These are phyloP conservation scores for Glomus cerebriforme DNA, from an alignment of 192 early-diverging fungal genomes.

Conservation along the genomic window DNA sequence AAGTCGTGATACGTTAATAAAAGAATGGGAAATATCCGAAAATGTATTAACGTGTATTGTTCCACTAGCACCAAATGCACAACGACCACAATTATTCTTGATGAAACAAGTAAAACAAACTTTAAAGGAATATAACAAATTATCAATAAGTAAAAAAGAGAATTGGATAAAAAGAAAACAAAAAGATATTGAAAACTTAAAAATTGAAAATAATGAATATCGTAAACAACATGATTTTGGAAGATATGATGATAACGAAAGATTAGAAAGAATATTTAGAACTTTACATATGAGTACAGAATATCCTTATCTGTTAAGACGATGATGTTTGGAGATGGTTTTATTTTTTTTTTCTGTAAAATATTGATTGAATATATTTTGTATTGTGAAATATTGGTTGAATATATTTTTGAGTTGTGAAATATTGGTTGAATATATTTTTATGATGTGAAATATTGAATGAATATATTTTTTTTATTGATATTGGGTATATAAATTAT, in stretches of 20 bases:
- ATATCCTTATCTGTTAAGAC: background rate
- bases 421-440: no score
- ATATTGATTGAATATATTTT: no score
- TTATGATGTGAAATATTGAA: background rate
- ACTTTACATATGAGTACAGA: constrained; percentile 6
- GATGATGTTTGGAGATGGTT: background rate
- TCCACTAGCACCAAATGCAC: background rate
- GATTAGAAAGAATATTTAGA: constrained; percentile 1
- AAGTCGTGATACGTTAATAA: constrained; percentile 9
- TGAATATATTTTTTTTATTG: no score
- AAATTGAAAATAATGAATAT: background rate
- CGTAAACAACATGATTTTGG: background rate
- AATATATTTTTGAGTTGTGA: no score
- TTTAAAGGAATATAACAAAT: background rate
- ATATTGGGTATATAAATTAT: no score
- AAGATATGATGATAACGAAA: constrained; percentile 6
- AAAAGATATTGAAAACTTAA: background rate
- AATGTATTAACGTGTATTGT: background rate
- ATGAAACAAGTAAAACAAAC: background rate
- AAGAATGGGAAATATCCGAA: background rate
- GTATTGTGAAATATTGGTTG: no score
- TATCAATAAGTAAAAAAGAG: background rate
- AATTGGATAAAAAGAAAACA: background rate
- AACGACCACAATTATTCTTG: background rate
- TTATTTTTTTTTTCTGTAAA: no score